phyloP scores from a whole-genome alignment of 2,329 filamentous ascomycete genomes.

The Colletotrichum tabaci region DNA sequence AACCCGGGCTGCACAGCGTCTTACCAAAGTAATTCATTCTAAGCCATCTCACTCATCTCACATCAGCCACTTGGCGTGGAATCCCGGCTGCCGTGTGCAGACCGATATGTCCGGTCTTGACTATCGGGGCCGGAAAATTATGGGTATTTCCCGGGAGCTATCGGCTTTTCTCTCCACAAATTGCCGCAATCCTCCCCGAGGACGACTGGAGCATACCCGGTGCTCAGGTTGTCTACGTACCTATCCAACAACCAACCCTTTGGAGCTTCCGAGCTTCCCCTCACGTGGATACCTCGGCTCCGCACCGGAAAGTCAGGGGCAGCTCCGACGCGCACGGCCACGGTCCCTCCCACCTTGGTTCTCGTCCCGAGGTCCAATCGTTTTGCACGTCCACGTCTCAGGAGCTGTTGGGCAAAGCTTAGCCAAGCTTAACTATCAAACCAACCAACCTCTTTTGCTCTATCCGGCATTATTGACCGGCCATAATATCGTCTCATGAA shows the following conservation, averaged over 20 bases:
- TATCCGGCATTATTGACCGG: background rate
- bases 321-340: slow-evolving; percentile 36
- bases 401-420: slow-evolving; percentile 10
- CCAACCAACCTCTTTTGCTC: slow-evolving; percentile 17
- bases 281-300: slow-evolving; percentile 41
- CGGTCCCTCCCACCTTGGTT: slow-evolving; percentile 21
- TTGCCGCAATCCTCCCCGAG: background rate
- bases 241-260: background rate
- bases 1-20: background rate
- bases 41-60: slow-evolving; percentile 6
- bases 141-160: slow-evolving; percentile 18
- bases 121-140: slow-evolving; percentile 20
- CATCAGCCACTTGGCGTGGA: slow-evolving; percentile 4
- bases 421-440: slow-evolving; percentile 15
- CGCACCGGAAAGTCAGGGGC: slow-evolving; percentile 24
- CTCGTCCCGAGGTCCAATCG: slow-evolving; percentile 40
- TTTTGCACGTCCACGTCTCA: slow-evolving; percentile 23
- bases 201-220: too few species aligned
- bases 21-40: background rate
- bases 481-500: slow-evolving; percentile 17
- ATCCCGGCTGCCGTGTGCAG: background rate
- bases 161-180: slow-evolving; percentile 22
- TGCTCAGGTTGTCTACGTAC: background rate
- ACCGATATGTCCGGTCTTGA: slow-evolving; percentile 13
- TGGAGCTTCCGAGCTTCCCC: slow-evolving; percentile 14